phyloP scores from a whole-genome alignment of 208 protist species.

The Wallacemonas sp. region DNA sequence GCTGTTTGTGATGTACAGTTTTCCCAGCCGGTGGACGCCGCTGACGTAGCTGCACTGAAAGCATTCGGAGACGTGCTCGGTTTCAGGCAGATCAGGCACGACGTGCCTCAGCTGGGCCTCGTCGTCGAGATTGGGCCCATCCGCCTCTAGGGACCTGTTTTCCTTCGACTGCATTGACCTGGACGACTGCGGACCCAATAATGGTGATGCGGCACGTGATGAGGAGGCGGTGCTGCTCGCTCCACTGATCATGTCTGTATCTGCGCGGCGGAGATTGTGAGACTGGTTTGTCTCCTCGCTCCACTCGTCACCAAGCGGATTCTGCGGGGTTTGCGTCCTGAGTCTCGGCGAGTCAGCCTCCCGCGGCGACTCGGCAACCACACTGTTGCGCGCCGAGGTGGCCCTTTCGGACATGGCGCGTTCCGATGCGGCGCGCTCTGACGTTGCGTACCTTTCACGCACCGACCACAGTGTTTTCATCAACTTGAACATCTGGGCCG shows the following conservation, averaged over 20 bases:
- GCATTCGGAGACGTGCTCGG: conserved; percentile 40
- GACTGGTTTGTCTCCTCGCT: conserved; percentile 3
- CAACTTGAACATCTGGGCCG: conserved; percentile 43
- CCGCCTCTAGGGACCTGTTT: neutral
- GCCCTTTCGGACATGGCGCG: neutral
- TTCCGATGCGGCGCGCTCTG: conserved; percentile 4
- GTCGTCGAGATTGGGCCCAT: conserved; percentile 3
- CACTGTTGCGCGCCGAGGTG: neutral
- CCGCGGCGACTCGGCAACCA: conserved; percentile 1
- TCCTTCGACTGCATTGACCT: neutral
- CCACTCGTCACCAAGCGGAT: neutral
- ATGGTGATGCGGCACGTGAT: neutral
- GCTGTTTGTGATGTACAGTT: conserved; percentile 52
- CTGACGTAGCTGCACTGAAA: conserved; percentile 63
- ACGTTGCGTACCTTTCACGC: conserved; percentile 40
- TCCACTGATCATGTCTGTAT: neutral
- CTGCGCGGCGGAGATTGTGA: neutral
- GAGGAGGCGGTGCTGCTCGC: neutral
- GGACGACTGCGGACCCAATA: neutral
- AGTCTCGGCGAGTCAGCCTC: neutral
- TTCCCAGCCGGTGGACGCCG: conserved; percentile 51
- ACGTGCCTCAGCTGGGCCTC: conserved; percentile 28
- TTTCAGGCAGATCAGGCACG: conserved; percentile 42
- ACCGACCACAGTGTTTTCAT: conserved; percentile 58
- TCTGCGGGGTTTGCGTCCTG: neutral